A percentile compares a stretch with the other conserved stretches of the same genome.
Conservation (phyloP, 129 eudicot species). For the Mikania micrantha region DNA sequence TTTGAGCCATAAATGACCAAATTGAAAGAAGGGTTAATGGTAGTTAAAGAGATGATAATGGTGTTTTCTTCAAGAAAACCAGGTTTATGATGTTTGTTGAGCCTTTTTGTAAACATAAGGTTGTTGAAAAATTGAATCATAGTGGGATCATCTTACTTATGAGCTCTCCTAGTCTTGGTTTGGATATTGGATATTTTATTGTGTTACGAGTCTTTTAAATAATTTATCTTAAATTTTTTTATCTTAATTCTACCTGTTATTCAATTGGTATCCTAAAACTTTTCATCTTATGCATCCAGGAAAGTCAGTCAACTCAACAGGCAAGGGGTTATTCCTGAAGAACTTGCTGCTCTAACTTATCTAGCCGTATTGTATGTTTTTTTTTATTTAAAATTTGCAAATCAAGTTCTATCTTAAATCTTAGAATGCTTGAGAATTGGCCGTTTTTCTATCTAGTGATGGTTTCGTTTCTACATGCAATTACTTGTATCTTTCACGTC, state of each 20-base stretch:
- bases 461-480: background rate
- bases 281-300: constrained; percentile 29
- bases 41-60: background rate
- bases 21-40: background rate
- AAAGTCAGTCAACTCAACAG: constrained; percentile 38
- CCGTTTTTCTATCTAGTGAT: background rate
- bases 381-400: background rate
- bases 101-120: background rate
- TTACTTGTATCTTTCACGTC: background rate
- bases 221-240: background rate
- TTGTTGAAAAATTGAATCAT: background rate
- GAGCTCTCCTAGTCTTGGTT: background rate
- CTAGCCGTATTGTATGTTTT: constrained; percentile 40
- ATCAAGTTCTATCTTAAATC: constrained; percentile 1
- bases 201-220: background rate
- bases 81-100: background rate
- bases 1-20: background rate
- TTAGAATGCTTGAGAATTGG: background rate
- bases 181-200: background rate
- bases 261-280: background rate
- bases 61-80: background rate
- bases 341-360: constrained; percentile 37
- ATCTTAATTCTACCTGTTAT: background rate
- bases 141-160: background rate
- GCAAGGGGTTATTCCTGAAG: constrained; percentile 44